Evolutionary conservation across 106 monocot genomes (phyloP).

Genomic region (Dendrobium officinale): DNA sequence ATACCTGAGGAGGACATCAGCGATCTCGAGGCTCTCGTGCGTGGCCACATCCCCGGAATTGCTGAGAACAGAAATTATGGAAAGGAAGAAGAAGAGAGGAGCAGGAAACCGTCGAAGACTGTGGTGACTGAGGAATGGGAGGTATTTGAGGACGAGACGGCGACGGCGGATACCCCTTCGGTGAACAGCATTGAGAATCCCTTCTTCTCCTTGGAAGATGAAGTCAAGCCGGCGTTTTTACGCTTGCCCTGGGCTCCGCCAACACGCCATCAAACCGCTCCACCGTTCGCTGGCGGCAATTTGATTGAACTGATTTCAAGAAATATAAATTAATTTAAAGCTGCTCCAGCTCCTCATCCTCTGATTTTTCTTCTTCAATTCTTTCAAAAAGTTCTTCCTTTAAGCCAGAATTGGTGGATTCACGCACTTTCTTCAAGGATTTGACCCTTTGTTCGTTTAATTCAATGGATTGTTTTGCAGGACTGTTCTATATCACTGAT

Average conservation of each 20-base stretch:
- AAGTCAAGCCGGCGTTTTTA: neutral
- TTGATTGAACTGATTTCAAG: conserved; percentile 27
- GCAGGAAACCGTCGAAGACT: conserved; percentile 3
- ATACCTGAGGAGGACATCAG: conserved; percentile 64
- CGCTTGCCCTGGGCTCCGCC: neutral
- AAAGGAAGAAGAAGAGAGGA: neutral
- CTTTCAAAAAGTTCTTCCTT: neutral
- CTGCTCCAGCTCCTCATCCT: neutral
- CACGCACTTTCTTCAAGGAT: neutral
- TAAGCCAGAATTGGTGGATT: neutral
- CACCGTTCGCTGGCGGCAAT: conserved; percentile 4
- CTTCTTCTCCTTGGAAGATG: conserved; percentile 1
- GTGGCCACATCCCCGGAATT: neutral
- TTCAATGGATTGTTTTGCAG: neutral
- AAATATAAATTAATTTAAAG: neutral
- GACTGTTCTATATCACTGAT: no score
- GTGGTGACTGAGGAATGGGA: conserved; percentile 67
- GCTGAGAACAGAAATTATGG: neutral
- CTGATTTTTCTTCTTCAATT: neutral
- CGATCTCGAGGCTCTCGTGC: conserved; percentile 45
- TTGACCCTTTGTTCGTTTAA: neutral
- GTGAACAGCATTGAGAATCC: conserved; percentile 8
- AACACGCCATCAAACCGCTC: neutral
- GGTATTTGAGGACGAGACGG: conserved; percentile 43
- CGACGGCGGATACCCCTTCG: neutral